Percentiles rank a stretch among this genome's conserved stretches.
Conservation (phyloP, 495 filamentous ascomycete genomes). For the Hypoxylon perforatum region DNA sequence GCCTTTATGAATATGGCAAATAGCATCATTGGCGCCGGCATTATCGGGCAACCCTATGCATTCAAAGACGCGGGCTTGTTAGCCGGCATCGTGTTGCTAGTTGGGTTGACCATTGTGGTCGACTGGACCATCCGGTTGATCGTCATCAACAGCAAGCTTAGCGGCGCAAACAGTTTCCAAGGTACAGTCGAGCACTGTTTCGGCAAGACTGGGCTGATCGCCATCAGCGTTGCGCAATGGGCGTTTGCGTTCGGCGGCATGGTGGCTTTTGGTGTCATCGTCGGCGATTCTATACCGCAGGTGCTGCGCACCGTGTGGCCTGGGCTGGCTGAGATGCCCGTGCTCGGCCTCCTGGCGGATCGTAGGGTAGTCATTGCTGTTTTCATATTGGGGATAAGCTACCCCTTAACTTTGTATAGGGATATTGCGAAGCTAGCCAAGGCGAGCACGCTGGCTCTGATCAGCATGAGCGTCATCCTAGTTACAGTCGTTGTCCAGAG, state of each 20-base stretch:
- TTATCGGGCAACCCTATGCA: slow-evolving; percentile 97
- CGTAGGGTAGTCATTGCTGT: slow-evolving; percentile 85
- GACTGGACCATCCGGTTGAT: slow-evolving; percentile 99
- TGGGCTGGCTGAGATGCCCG: slow-evolving; percentile 72
- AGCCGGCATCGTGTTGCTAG: slow-evolving; percentile 80
- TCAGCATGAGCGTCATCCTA: slow-evolving; percentile 92
- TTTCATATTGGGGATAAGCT: slow-evolving; percentile 87
- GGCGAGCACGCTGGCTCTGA: slow-evolving; percentile 88
- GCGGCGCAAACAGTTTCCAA: slow-evolving; percentile 91
- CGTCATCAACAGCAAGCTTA: slow-evolving; percentile 94
- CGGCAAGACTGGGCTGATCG: slow-evolving; percentile 85
- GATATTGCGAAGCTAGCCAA: slow-evolving; percentile 99
- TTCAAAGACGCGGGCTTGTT: slow-evolving; percentile 88
- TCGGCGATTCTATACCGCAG: slow-evolving; percentile 94
- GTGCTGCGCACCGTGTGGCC: slow-evolving; percentile 87
- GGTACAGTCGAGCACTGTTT: slow-evolving; percentile 95
- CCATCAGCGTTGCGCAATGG: slow-evolving; percentile 93
- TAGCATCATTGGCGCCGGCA: slow-evolving; percentile 96
- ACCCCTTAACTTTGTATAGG: slow-evolving; percentile 89
- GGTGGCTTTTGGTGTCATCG: slow-evolving; percentile 97
- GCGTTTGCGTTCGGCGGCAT: slow-evolving; percentile 98
- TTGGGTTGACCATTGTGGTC: slow-evolving; percentile 81
- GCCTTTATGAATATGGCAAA: slow-evolving; percentile 99
- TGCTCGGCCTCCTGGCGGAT: slow-evolving; percentile 84
- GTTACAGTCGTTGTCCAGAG: slow-evolving; percentile 90